phyloP scores from a whole-genome alignment of 2,329 filamentous ascomycete genomes.

The Neoscytalidium dimidiatum region DNA sequence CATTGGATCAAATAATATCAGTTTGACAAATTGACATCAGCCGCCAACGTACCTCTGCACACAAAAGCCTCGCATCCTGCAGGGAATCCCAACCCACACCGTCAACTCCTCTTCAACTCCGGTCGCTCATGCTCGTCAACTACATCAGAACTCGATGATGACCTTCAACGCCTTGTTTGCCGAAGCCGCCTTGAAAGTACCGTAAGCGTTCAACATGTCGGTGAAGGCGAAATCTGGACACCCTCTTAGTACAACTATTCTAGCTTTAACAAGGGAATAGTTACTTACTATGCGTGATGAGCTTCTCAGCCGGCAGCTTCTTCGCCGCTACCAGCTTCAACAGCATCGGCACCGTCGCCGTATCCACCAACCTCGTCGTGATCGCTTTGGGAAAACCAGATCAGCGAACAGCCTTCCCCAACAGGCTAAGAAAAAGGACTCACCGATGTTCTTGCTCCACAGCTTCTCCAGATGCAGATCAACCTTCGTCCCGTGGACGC shows the following conservation, averaged over 20 bases:
- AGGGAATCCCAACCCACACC: background rate
- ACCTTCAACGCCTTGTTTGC: constrained; percentile 49
- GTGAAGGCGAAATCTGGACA: constrained; percentile 40
- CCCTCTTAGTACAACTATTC: background rate
- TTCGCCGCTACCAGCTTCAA: constrained; percentile 48
- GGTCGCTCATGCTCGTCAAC: background rate
- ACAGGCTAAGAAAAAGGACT: no score
- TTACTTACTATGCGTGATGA: constrained; percentile 46
- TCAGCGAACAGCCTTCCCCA: no score
- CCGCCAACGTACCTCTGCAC: background rate
- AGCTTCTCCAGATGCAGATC: constrained; percentile 55
- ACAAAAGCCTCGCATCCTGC: background rate
- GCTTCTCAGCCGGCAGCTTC: constrained; percentile 43
- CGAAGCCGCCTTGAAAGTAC: constrained; percentile 45
- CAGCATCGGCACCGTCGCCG: constrained; percentile 51
- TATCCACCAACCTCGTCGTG: constrained; percentile 52
- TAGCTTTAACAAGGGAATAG: background rate
- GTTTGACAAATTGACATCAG: background rate
- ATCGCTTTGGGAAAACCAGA: constrained; percentile 36
- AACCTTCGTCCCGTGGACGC: constrained; percentile 58
- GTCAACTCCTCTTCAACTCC: background rate
- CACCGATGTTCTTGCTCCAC: constrained; percentile 58
- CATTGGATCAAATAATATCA: no score
- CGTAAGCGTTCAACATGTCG: constrained; percentile 49
- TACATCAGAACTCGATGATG: constrained; percentile 37